phyloP scores from a whole-genome alignment of 139 green algal genomes.

The Micractinium conductrix region DNA sequence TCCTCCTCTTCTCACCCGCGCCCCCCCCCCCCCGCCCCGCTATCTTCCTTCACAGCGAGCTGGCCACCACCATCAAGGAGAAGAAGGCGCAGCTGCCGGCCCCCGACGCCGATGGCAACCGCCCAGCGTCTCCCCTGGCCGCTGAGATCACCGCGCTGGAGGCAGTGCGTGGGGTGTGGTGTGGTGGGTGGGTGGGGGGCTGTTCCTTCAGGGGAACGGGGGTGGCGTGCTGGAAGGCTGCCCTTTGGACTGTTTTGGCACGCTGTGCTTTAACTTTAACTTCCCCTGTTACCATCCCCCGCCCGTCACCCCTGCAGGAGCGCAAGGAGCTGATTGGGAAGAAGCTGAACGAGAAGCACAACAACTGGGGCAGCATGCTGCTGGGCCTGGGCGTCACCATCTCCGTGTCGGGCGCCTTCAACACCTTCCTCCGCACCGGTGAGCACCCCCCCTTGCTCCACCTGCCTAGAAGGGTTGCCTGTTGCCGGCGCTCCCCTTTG shows the following conservation, averaged over 20 bases:
- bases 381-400: constrained; percentile 88
- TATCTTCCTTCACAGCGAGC: constrained; percentile 8
- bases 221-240: no score
- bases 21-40: not conserved
- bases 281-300: not conserved
- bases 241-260: no score
- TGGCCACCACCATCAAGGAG: constrained; percentile 78
- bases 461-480: not conserved
- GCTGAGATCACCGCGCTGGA: constrained; percentile 68
- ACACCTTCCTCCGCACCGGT: constrained; percentile 94
- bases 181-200: no score
- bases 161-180: constrained; percentile 47
- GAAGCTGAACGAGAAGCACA: constrained; percentile 84
- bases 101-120: constrained; percentile 51
- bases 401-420: constrained; percentile 85
- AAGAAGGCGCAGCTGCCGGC: constrained; percentile 78
- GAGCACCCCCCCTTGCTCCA: not conserved
- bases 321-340: constrained; percentile 85
- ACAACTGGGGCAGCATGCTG: constrained; percentile 82
- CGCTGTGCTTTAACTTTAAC: not conserved
- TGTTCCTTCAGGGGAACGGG: no score
- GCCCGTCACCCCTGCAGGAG: constrained; percentile 64
- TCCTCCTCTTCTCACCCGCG: no score
- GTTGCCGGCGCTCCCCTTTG: not conserved
- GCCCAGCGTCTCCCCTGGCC: constrained; percentile 59